Evolutionary conservation across 306 rosid species (phyloP).

Genomic region (Cucumis hystrix): DNA sequence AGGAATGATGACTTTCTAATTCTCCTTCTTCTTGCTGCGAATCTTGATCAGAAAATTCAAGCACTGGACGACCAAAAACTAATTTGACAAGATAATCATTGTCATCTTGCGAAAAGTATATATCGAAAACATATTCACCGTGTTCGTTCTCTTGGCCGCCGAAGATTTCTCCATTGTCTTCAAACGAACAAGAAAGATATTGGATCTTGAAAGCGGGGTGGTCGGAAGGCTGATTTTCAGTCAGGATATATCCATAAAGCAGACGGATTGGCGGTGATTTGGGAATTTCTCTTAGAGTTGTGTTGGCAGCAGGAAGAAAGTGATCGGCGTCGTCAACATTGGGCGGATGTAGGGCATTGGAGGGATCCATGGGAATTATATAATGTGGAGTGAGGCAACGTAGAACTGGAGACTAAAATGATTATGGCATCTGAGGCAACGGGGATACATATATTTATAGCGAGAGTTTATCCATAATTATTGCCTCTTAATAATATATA

Average conservation of each 20-base stretch:
- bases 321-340: background rate
- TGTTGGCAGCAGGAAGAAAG: background rate
- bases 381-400: too few relatives aligned
- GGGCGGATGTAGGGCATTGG: background rate
- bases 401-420: too few relatives aligned
- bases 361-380: too few relatives aligned
- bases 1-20: background rate
- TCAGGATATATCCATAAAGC: background rate
- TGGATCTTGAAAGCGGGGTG: background rate
- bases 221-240: background rate
- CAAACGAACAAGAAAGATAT: background rate
- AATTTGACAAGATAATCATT: background rate
- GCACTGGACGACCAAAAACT: background rate
- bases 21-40: background rate
- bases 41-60: background rate
- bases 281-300: background rate
- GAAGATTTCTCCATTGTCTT: background rate
- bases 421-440: too few relatives aligned
- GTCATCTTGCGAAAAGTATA: background rate
- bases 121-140: background rate
- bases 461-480: too few relatives aligned
- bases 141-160: background rate
- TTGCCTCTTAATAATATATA: too few relatives aligned
- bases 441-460: too few relatives aligned
- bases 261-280: background rate